Percentiles rank a stretch among this genome's conserved stretches.
phyloP scores from a whole-genome alignment of 305 asterid species.

The Fraxinus floribunda region DNA sequence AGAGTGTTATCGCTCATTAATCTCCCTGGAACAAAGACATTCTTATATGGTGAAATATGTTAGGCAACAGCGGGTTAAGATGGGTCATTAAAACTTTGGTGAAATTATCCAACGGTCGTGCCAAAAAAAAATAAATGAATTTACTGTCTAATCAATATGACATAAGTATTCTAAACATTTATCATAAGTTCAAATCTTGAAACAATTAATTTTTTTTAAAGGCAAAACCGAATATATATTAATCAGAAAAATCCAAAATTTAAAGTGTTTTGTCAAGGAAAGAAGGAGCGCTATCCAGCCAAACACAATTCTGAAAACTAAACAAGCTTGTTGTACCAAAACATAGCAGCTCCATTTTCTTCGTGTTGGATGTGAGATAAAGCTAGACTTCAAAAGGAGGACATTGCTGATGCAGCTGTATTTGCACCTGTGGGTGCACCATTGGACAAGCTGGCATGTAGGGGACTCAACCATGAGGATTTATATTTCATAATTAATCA shows the following conservation, averaged over 20 bases:
- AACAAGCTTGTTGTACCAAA: neutral
- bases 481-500: no score
- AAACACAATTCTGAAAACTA: neutral
- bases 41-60: neutral
- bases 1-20: neutral
- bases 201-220: no score
- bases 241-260: neutral
- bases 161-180: no score
- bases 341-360: neutral
- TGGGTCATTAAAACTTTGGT: neutral
- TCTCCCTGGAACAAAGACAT: neutral
- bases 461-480: neutral
- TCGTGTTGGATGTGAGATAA: neutral
- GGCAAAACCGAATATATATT: no score
- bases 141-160: no score
- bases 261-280: neutral
- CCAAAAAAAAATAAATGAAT: no score
- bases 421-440: neutral
- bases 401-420: neutral
- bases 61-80: neutral
- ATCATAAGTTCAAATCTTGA: no score
- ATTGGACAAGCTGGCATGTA: neutral
- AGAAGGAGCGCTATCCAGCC: neutral
- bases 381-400: neutral
- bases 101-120: neutral